Conservation (phyloP, 495 filamentous ascomycete genomes). For the Chaetomium cochliodes region DNA sequence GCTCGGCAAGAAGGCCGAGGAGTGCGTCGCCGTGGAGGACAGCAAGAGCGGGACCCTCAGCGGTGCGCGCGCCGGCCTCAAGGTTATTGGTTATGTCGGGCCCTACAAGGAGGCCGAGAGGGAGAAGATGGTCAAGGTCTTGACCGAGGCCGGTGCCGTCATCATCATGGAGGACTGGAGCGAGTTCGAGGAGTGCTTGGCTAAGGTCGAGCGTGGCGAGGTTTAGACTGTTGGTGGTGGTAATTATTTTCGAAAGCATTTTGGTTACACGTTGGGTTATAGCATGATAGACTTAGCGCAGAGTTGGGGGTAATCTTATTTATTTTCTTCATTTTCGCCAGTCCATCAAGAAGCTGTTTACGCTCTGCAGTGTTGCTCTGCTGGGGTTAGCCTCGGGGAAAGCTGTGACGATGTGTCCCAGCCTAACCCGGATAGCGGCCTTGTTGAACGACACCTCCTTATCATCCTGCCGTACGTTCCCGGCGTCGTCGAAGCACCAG, state of each 20-base stretch:
- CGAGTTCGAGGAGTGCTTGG: slow-evolving; percentile 70
- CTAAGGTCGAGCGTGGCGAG: slow-evolving; percentile 57
- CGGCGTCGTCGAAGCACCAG: slow-evolving; percentile 41
- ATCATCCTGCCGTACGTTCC: slow-evolving; percentile 27
- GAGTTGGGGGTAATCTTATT: neutral
- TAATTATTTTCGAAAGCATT: neutral
- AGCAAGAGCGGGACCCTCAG: slow-evolving; percentile 82
- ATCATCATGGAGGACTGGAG: slow-evolving; percentile 85
- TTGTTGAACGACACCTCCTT: slow-evolving; percentile 58
- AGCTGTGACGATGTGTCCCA: slow-evolving; percentile 74
- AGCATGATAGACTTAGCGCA: slow-evolving; percentile 17
- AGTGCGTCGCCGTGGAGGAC: slow-evolving; percentile 86
- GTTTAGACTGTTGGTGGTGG: slow-evolving; percentile 20
- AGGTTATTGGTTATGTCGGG: slow-evolving; percentile 83
- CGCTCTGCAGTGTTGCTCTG: slow-evolving; percentile 75
- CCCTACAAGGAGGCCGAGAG: slow-evolving; percentile 71
- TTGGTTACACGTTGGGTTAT: slow-evolving; percentile 2
- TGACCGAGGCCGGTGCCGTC: slow-evolving; percentile 67
- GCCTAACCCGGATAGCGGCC: slow-evolving; percentile 66
- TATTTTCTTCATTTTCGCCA: slow-evolving; percentile 34
- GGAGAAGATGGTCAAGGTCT: slow-evolving; percentile 66
- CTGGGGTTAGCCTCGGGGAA: slow-evolving; percentile 75
- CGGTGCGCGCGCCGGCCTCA: slow-evolving; percentile 78
- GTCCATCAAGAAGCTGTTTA: slow-evolving; percentile 84
- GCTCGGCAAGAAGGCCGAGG: slow-evolving; percentile 68